phyloP scores from a whole-genome alignment of 2,329 filamentous ascomycete genomes.

The Cryphonectria nitschkei region DNA sequence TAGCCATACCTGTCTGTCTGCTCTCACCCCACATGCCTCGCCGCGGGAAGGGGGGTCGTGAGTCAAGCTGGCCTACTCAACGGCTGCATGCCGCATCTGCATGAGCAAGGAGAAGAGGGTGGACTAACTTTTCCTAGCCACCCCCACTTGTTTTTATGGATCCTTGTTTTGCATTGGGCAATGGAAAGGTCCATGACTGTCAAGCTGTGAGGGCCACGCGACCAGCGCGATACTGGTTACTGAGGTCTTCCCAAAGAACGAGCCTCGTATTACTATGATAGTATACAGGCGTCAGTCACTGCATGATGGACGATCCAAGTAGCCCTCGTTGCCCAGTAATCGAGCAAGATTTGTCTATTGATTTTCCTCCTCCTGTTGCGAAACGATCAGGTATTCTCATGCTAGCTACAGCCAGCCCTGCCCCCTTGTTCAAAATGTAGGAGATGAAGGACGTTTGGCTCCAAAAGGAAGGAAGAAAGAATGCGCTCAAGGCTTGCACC shows the following conservation, averaged over 20 bases:
- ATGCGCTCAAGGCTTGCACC: slow-evolving; percentile 69
- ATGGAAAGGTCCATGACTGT: slow-evolving; percentile 7
- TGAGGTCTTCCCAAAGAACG: background rate
- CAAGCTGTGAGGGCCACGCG: slow-evolving; percentile 6
- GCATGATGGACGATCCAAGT: background rate
- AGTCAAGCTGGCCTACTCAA: background rate
- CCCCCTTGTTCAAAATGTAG: background rate
- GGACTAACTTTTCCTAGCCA: background rate
- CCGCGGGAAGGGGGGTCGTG: background rate
- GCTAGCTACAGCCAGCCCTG: background rate
- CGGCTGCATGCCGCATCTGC: slow-evolving; percentile 8
- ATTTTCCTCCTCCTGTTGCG: background rate
- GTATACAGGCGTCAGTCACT: background rate
- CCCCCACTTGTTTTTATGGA: background rate
- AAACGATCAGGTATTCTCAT: background rate
- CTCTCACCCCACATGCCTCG: slow-evolving; percentile 6
- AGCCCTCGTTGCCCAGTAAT: background rate
- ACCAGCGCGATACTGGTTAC: background rate
- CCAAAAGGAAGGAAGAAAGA: background rate
- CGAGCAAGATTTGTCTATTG: background rate
- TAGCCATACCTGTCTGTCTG: background rate
- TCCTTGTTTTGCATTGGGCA: slow-evolving; percentile 1
- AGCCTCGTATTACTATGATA: no score
- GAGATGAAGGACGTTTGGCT: background rate
- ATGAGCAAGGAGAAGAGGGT: slow-evolving; percentile 18